Evolutionary conservation across 495 filamentous ascomycete genomes (phyloP).

Genomic region (Cercophora sp.): DNA sequence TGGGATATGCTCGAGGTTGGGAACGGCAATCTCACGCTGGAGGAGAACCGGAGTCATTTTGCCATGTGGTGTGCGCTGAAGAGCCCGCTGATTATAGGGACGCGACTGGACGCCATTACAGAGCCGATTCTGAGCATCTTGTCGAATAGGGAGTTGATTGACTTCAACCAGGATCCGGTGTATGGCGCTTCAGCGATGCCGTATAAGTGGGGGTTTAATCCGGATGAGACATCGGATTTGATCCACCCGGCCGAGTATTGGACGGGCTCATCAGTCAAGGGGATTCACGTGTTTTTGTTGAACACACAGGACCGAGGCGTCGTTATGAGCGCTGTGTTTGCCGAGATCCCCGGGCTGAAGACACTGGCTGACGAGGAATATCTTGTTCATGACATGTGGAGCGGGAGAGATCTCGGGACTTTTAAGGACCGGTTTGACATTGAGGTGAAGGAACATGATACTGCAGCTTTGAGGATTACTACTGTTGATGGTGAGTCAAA

Average conservation of each 20-base stretch:
- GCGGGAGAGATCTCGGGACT: conserved; percentile 5
- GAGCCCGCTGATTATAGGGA: conserved; percentile 30
- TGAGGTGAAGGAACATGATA: conserved; percentile 11
- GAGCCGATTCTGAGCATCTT: neutral
- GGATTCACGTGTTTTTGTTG: conserved; percentile 50
- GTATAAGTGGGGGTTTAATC: conserved; percentile 62
- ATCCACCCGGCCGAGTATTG: conserved; percentile 59
- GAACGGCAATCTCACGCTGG: conserved; percentile 54
- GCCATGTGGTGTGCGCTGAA: conserved; percentile 28
- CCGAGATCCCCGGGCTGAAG: conserved; percentile 37
- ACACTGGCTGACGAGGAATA: neutral
- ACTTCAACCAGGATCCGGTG: conserved; percentile 7
- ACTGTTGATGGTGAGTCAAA: conserved; percentile 6
- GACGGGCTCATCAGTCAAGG: conserved; percentile 44
- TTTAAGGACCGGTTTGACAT: neutral
- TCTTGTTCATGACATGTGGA: conserved; percentile 18
- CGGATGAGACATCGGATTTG: conserved; percentile 56
- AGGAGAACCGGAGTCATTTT: conserved; percentile 40
- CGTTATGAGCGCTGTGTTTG: conserved; percentile 43
- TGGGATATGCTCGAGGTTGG: conserved; percentile 68
- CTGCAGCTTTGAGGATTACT: conserved; percentile 15
- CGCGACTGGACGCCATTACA: neutral
- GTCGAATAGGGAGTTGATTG: neutral
- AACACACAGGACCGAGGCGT: conserved; percentile 38
- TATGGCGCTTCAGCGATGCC: conserved; percentile 52